Conservation (phyloP, 257 asterid genomes). For the Solanum tarapatanum region DNA sequence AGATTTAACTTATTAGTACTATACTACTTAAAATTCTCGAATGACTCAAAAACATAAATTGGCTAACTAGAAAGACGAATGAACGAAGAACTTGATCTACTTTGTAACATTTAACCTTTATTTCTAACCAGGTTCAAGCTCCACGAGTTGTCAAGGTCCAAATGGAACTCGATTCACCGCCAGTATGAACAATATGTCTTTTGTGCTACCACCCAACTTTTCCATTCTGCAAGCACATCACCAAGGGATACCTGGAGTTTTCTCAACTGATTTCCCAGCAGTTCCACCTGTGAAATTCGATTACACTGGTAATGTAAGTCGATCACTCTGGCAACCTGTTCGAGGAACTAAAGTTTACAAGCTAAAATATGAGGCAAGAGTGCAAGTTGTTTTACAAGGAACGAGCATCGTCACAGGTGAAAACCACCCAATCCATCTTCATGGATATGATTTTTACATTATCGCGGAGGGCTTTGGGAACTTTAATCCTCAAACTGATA, state of each 20-base stretch:
- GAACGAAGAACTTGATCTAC: not conserved
- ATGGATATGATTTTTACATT: conserved; percentile 74
- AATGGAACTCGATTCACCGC: conserved; percentile 23
- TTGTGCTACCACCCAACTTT: conserved; percentile 59
- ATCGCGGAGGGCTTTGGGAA: conserved; percentile 83
- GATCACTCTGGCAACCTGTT: conserved; percentile 62
- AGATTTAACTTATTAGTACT: not conserved
- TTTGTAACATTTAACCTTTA: not conserved
- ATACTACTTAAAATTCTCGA: not conserved
- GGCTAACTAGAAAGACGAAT: not conserved
- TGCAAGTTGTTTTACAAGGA: conserved; percentile 77
- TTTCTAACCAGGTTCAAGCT: conserved; percentile 15
- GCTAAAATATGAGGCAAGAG: conserved; percentile 58
- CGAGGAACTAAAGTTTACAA: conserved; percentile 53
- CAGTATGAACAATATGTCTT: conserved; percentile 28
- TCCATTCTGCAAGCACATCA: conserved; percentile 77
- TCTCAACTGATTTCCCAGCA: conserved; percentile 63
- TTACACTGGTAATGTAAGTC: conserved; percentile 79
- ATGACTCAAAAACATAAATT: not conserved
- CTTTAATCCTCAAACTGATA: conserved; percentile 48
- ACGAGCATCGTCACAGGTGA: conserved; percentile 72
- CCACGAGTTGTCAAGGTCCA: conserved; percentile 68
- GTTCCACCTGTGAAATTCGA: conserved; percentile 53
- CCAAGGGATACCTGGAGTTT: conserved; percentile 62
- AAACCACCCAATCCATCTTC: conserved; percentile 88